Evolutionary conservation across 805 yeast genomes (phyloP).

Genomic region (Myxozyma lipomycoides): DNA sequence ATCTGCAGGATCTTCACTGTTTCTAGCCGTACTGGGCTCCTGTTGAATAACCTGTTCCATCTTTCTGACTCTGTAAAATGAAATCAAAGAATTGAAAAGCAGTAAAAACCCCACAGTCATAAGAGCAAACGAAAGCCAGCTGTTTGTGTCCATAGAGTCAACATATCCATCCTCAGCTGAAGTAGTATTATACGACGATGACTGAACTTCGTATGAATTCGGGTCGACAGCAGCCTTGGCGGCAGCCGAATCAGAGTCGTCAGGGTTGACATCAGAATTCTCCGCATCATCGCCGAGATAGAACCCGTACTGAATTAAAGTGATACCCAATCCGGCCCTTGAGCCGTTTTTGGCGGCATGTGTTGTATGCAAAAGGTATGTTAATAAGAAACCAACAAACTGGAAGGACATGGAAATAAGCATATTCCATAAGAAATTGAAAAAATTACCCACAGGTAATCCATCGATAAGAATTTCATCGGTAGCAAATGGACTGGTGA

Average conservation of each 20-base stretch:
- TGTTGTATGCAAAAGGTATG: constrained; percentile 88
- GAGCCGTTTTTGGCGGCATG: constrained; percentile 97
- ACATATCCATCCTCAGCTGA: constrained; percentile 13
- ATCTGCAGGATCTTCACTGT: constrained; percentile 2
- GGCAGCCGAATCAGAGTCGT: constrained; percentile 38
- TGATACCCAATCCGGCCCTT: constrained; percentile 83
- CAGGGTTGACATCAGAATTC: constrained; percentile 33
- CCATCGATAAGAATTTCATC: constrained; percentile 95
- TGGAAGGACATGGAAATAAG: constrained; percentile 89
- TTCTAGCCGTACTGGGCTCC: constrained; percentile 4
- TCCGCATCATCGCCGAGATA: constrained; percentile 36
- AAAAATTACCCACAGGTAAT: constrained; percentile 87
- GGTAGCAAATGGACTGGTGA: constrained; percentile 65
- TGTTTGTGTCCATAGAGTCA: constrained; percentile 20
- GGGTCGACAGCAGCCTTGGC: constrained; percentile 45
- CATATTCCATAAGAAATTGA: constrained; percentile 85
- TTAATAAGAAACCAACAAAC: constrained; percentile 84
- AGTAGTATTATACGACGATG: constrained; percentile 25
- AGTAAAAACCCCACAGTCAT: constrained; percentile 67
- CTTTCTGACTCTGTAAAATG: constrained; percentile 69
- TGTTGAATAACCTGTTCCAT: constrained; percentile 60
- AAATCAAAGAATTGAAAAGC: constrained; percentile 61
- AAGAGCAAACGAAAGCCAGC: constrained; percentile 56
- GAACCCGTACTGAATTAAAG: constrained; percentile 69
- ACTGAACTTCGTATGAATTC: constrained; percentile 47